Base-by-base conservation (phyloP, 208 protist genomes). In the Leishmania guyanensis region DNA sequence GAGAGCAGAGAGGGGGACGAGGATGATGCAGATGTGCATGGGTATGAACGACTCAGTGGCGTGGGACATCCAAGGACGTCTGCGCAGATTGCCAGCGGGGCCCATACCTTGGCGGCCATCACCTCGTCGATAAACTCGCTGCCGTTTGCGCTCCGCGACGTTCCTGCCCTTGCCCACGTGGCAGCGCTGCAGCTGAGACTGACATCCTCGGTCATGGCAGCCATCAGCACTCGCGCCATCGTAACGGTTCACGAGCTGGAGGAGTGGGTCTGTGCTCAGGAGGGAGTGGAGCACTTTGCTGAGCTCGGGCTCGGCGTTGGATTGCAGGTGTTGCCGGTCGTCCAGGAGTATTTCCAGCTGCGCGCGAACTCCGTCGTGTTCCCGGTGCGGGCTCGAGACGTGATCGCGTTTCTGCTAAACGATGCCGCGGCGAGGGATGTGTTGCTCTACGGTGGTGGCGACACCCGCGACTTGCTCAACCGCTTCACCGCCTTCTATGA, bases 211-310 rank as follows among this genome's bases (percentile, higher is more conserved):
- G 80, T 97, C 20, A 79, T 92, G 51, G 78, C 84, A 9, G 90
- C 91, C 22, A 86, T 96, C 68, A 87, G 86, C 33, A 95, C 92
- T 0, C 89, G 92, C 5, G 88, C 93, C 29, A 86, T 97, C 2
- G 91, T 95, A 17, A 97, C 94, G 8, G 17, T 97, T n/a, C 84
- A 90, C 82, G 94, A 97, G n/a, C 79, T 97, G 9, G 89, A 97
- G 73, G 50, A 70, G 22, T 93, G 95, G 80, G 62, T 94, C 0
- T 95, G 91, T 46, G 70, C 82, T 22, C 50, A 54, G 65, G 90
- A 95, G 56, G 85, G 87, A 20, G 91, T 96, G 16, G 73, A 68
- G 53, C 20, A n/a, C 20, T 97, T 91, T 81, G 77, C 71, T 1
- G 89, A 93, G 48, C 85, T 97, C 29, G 92, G 93, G 54, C 72